phyloP scores from a whole-genome alignment of 1,284 basidiomycete species.

The Termitomyces sp. region DNA sequence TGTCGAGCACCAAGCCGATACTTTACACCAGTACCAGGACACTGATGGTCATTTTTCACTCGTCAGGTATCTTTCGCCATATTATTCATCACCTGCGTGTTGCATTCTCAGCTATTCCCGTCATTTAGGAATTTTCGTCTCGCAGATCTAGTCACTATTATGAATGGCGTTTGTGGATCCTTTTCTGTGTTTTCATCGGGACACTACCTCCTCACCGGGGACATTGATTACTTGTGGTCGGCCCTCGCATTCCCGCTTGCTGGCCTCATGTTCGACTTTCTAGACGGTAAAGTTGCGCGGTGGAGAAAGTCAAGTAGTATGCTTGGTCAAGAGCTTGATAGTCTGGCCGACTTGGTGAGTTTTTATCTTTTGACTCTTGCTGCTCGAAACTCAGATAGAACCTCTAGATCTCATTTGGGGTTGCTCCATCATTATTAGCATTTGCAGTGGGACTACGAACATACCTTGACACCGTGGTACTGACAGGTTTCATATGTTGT shows the following conservation, averaged over 20 bases:
- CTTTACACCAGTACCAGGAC: constrained; percentile 81
- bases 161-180: constrained; percentile 98
- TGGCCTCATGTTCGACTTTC: constrained; percentile 97
- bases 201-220: constrained; percentile 80
- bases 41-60: constrained; percentile 93
- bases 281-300: constrained; percentile 96
- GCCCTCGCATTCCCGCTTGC: constrained; percentile 88
- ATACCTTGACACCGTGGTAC: constrained; percentile 81
- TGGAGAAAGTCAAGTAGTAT: constrained; percentile 95
- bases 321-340: constrained; percentile 98
- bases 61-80: constrained; percentile 61
- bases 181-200: constrained; percentile 94
- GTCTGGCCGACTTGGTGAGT: constrained; percentile 88
- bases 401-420: constrained; percentile 93
- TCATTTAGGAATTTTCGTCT: constrained; percentile 88
- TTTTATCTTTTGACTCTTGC: background rate
- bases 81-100: constrained; percentile 18
- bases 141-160: constrained; percentile 98
- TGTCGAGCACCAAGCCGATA: constrained; percentile 35
- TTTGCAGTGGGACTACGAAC: constrained; percentile 90
- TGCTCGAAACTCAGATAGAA: constrained; percentile 8
- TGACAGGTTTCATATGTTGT: constrained; percentile 92
- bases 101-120: constrained; percentile 11
- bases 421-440: constrained; percentile 90
- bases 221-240: constrained; percentile 77